Base-by-base conservation (phyloP, 1,139 yeast genomes). In the Suhomyces ambrosiae region DNA sequence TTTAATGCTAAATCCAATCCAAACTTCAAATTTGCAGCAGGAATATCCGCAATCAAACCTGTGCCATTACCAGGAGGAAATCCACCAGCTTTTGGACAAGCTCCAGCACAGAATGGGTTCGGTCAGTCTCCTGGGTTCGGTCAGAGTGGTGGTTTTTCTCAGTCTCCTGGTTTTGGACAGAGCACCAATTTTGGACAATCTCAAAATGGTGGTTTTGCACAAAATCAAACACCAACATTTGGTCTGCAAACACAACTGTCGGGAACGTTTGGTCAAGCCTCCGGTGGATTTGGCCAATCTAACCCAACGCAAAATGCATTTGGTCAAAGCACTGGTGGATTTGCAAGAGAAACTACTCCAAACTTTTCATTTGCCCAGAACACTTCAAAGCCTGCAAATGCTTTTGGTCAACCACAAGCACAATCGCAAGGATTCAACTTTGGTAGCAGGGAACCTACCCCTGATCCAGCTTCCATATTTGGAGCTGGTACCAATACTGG, bases 391-490 rank as follows among this genome's bases (percentile, higher is more conserved):
- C 42, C 52, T 3, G 48, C 44, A 14, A 30, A 33, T 28, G 49
- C 38, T 3, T 47, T 47, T 34, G 49, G 48, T 10, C 42, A 39
- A 3, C 29, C 35, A 6, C 41, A 38, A n/a, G 29, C 41, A 21
- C 38, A 27, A 7, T 25, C 37, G 11, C 38, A 40, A 29, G 19
- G 41, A n/a, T 48, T 46, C 23, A 37, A 32, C 18, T 46, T 45
- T 21, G 36, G 35, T 16, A 52, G 58, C 14, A 57, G 56, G 10
- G 63, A 56, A 34, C 46, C 51, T 3, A 59, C 65, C 1, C 65
- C 66, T 2, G 63, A 60, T 41, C 65, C 66, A 10, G 54, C 64
- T 1, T 37, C 52, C 14, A 50, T 61, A 21, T 59, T 58, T 41
- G 51, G 49, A 3, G 50, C 42, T 10, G 30, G 27, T 5, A 25